Evolutionary conservation across 2,329 filamentous ascomycete species (phyloP), one percentile per base, ranked within the genome.

Genomic region (Nannizziopsis arthrosporioides): DNA sequence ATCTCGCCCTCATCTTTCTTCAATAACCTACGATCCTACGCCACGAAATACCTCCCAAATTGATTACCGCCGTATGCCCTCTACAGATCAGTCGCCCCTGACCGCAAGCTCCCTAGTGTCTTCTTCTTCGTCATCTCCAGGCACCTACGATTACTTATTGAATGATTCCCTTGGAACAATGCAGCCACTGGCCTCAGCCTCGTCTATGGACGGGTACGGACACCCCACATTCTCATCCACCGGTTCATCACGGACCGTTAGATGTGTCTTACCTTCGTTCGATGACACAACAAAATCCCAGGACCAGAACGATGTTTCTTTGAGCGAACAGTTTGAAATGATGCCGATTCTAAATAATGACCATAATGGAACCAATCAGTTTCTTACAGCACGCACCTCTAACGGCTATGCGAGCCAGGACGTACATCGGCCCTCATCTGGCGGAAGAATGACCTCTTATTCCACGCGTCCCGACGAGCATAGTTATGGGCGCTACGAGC

Each of bases 131-230:
- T 67, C 65, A 2, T 66, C 54, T 14, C 48, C 64, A 1, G 59
- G 57, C 2, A 63, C 64, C 37, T 64, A 67, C 41, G 63, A 65
- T 36, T 59, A 59, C 10, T 59, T 66, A 52, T 55, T 67, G 17
- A 61, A 57, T 37, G 64, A 68, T 39, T 57, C 65, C 2, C 64
- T 69, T 57, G 60, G 67, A 27, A 63, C 64, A 2, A 61, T 66
- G 54, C 64, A 68, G 32, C 59, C 64, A 1, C 58, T 67, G 30
- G 67, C 67, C 51, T 58, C 55, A 9, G 52, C 52, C 3, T 56
- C 62, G 12, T 57, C 57, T 32, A 56, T 63, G 42, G 61, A 63
- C 35, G 57, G 60, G 7, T 68, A 67, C 46, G 61, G 61, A 15
- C 61, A 67, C 19, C 52, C 57, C 4, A 51, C 54, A 12, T 63